phyloP scores from a whole-genome alignment of 257 asterid genomes.

The Lantana camara region DNA sequence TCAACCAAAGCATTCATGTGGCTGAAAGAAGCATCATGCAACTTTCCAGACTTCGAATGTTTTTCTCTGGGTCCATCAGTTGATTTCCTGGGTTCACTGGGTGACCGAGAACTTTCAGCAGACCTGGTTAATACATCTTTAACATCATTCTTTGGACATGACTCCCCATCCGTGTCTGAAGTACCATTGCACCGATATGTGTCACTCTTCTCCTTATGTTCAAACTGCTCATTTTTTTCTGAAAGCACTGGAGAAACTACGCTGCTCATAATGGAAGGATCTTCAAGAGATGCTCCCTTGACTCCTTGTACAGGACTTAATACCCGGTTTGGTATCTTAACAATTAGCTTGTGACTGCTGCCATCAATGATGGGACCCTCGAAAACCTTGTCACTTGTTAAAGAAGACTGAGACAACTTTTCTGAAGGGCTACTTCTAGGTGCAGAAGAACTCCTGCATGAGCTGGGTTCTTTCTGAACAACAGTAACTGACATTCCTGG shows the following conservation, averaged over 20 bases:
- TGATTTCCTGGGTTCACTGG: slow-evolving; percentile 31
- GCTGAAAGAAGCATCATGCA: slow-evolving; percentile 35
- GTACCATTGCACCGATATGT: slow-evolving; percentile 26
- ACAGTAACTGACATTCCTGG: slow-evolving; percentile 39
- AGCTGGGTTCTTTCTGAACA: too few species aligned
- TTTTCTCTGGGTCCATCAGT: too few species aligned
- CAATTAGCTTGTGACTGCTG: slow-evolving; percentile 44
- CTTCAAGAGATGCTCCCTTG: too few species aligned
- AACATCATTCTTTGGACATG: slow-evolving; percentile 32
- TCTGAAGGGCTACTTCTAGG: slow-evolving; percentile 33
- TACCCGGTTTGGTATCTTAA: slow-evolving; percentile 40
- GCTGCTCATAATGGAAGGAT: slow-evolving; percentile 37
- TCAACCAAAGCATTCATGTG: slow-evolving; percentile 59
- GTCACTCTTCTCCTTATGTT: slow-evolving; percentile 37
- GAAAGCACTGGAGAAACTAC: slow-evolving; percentile 47
- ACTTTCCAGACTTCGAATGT: slow-evolving; percentile 29
- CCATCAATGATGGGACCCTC: slow-evolving; percentile 36
- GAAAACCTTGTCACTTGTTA: too few species aligned
- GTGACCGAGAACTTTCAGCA: slow-evolving; percentile 40
- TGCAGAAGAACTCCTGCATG: slow-evolving; percentile 33
- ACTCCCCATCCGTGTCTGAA: slow-evolving; percentile 33
- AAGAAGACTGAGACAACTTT: slow-evolving; percentile 34
- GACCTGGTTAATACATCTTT: slow-evolving; percentile 37
- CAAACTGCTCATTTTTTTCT: slow-evolving; percentile 39
- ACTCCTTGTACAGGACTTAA: slow-evolving; percentile 43